phyloP scores from a whole-genome alignment of 495 filamentous ascomycete species.

The Daldinia grandis region DNA sequence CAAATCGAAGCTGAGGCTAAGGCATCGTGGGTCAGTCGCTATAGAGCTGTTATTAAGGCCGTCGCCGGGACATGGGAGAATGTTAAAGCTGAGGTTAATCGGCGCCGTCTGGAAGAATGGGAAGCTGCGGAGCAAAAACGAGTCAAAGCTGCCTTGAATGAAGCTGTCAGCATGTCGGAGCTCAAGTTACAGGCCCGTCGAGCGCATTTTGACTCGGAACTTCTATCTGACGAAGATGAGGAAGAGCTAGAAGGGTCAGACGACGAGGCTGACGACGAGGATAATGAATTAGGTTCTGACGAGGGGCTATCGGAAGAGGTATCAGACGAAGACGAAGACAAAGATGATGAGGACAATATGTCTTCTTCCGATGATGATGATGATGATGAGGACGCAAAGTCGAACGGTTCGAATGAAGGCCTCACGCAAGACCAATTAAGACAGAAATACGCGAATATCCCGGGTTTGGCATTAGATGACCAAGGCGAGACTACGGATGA shows the following conservation, averaged over 20 bases:
- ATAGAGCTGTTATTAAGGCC: slow-evolving; percentile 74
- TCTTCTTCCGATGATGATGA: slow-evolving; percentile 68
- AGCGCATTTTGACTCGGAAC: slow-evolving; percentile 56
- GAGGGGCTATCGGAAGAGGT: slow-evolving; percentile 57
- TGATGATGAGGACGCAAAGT: slow-evolving; percentile 65
- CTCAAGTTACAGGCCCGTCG: slow-evolving; percentile 63
- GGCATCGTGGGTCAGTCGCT: slow-evolving; percentile 59
- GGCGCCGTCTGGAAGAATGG: slow-evolving; percentile 75
- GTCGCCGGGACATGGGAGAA: slow-evolving; percentile 81
- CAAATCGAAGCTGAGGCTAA: slow-evolving; percentile 68
- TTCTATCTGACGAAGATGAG: slow-evolving; percentile 63
- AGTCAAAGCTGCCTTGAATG: slow-evolving; percentile 82
- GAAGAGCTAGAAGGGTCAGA: slow-evolving; percentile 54
- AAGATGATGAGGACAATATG: slow-evolving; percentile 79
- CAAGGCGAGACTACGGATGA: slow-evolving; percentile 75
- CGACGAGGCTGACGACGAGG: slow-evolving; percentile 60
- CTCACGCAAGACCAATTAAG: slow-evolving; percentile 82
- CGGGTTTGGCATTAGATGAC: slow-evolving; percentile 64
- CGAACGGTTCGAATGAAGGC: slow-evolving; percentile 71
- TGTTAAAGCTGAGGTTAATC: slow-evolving; percentile 77
- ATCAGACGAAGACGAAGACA: slow-evolving; percentile 53
- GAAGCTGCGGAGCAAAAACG: slow-evolving; percentile 83
- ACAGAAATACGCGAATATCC: slow-evolving; percentile 79
- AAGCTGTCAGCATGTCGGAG: slow-evolving; percentile 78
- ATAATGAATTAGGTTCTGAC: slow-evolving; percentile 65